Conservation (phyloP, 768 basidiomycete genomes). For the Lentinula sp. region DNA sequence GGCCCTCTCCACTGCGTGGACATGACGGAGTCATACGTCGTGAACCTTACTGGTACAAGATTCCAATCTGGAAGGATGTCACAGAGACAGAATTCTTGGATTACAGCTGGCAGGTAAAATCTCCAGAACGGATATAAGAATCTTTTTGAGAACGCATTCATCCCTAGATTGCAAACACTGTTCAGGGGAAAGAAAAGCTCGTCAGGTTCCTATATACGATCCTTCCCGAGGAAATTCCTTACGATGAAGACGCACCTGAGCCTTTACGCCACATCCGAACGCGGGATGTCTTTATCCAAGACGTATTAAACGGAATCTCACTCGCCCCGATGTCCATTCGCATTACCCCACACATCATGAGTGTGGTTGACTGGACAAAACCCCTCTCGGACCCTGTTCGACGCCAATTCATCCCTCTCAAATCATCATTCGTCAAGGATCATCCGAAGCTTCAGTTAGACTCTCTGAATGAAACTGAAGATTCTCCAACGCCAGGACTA, state of each 20-base stretch:
- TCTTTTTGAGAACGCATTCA: background rate
- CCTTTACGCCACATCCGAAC: background rate
- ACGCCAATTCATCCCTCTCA: background rate
- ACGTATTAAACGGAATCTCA: background rate
- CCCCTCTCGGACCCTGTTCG: background rate
- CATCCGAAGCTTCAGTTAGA: background rate
- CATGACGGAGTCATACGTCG: background rate
- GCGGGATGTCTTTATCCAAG: background rate
- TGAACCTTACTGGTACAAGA: background rate
- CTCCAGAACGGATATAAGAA: background rate
- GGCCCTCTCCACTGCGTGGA: background rate
- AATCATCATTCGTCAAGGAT: background rate
- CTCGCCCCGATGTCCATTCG: background rate
- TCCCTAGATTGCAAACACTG: slow-evolving; percentile 11
- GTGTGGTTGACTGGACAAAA: background rate
- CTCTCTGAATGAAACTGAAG: background rate
- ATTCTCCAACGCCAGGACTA: background rate
- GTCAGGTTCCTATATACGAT: slow-evolving; percentile 7
- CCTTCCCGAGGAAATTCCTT: slow-evolving; percentile 2
- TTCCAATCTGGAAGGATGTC: background rate
- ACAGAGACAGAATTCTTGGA: background rate
- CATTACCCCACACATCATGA: background rate
- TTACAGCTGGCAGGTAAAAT: background rate
- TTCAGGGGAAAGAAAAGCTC: slow-evolving; percentile 13
- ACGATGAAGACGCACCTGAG: background rate